These are phyloP conservation scores for Actinidia arguta DNA, from an alignment of 179 eudicot species.

Conservation along the genomic window DNA sequence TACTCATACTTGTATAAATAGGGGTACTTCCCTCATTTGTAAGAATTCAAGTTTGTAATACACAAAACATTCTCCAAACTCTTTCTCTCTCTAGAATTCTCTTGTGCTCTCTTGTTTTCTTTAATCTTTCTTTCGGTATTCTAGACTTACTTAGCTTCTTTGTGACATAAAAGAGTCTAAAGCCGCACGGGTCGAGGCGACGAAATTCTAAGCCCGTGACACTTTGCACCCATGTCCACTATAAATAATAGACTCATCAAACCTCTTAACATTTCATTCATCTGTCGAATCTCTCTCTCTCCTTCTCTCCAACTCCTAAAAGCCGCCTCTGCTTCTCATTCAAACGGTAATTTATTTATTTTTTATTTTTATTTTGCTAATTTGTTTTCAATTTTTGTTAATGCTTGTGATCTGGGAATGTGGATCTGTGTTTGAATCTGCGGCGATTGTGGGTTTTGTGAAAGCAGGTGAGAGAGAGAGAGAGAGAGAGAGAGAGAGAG, in stretches of 20 bases:
- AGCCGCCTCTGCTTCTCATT: not conserved
- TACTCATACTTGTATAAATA: no score
- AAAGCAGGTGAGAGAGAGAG: conserved; percentile 27
- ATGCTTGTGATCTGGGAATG: conserved; percentile 8
- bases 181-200: not conserved
- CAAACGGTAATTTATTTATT: not conserved
- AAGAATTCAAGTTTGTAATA: no score
- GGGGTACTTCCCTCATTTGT: no score
- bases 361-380: not conserved
- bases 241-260: conserved; percentile 14
- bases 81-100: no score
- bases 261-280: not conserved
- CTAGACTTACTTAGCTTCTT: not conserved
- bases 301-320: not conserved
- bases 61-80: no score
- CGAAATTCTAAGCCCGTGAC: not conserved
- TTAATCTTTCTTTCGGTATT: no score
- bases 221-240: not conserved
- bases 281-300: conserved; percentile 10
- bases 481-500: no score
- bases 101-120: no score
- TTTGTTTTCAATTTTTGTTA: not conserved
- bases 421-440: conserved; percentile 22
- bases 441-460: conserved; percentile 10
- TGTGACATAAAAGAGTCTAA: not conserved